These are phyloP conservation scores for Xylaria acuta DNA, from an alignment of 495 filamentous ascomycete species.

Conservation along the genomic window DNA sequence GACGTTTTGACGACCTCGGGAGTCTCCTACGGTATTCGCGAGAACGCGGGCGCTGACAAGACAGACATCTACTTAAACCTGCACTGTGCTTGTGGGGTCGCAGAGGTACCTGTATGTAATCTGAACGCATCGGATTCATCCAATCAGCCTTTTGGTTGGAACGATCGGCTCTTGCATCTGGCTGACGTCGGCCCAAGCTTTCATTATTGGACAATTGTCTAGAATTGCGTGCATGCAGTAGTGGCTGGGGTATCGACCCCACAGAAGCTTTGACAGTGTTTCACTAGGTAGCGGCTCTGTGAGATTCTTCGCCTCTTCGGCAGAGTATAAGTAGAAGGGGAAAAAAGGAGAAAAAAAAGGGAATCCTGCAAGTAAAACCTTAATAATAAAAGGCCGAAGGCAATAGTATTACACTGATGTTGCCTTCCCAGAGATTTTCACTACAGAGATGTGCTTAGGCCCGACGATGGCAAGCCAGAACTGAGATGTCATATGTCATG, in stretches of 20 bases:
- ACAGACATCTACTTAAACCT: not conserved
- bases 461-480: not conserved
- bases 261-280: conserved; percentile 16
- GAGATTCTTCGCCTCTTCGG: not conserved
- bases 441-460: not conserved
- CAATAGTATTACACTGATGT: not conserved
- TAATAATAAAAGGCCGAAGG: not conserved
- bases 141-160: not conserved
- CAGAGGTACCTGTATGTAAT: conserved; percentile 10
- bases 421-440: not conserved
- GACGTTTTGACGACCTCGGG: not conserved
- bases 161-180: conserved; percentile 27
- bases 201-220: conserved; percentile 18
- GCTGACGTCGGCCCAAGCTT: conserved; percentile 10
- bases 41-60: not conserved
- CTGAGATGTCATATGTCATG: not conserved
- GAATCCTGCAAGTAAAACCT: not conserved
- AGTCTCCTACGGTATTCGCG: not conserved
- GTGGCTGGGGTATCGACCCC: conserved; percentile 11
- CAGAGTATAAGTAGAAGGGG: not conserved
- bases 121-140: not conserved
- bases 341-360: not conserved
- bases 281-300: conserved; percentile 21
- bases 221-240: conserved; percentile 27
- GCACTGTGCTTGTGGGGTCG: conserved; percentile 9